Evolutionary conservation across 805 yeast genomes (phyloP), one percentile per base, ranked within the genome.

Genomic region (Danielia oregonensis): DNA sequence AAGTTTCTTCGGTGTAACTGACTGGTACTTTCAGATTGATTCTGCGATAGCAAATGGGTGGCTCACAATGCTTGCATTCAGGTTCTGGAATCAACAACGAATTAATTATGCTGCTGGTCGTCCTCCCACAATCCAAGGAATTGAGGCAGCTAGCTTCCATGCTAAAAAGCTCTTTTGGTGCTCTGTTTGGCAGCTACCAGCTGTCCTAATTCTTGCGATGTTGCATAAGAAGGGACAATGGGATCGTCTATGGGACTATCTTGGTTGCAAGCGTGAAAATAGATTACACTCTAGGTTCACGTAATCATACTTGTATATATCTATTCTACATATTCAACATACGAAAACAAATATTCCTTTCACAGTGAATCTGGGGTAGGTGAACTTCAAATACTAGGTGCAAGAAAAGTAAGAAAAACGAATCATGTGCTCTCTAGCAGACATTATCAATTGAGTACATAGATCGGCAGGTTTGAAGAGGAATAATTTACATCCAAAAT

Each of bases 151-250:
- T 3, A 78, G 75, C 49, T 47, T 67, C 2, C 81, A 78, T 56
- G 97, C 98, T 1, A 79, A 85, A 40, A 82, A 82, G 55, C 72
- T 89, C 27, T 93, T 93, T 57, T 86, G 96, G 95, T 86, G 94
- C 25, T 83, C 95, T 17, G 96, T 93, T 1, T 78, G 91, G 79
- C 97, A 93, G 49, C 64, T 93, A 29, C 98, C 99, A 0, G 89
- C 84, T 0, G 82, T 94, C 11, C 65, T 93, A 35, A 82, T 88
- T 13, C 65, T 93, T 40, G 97, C 97, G 1, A 91, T 93, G 88
- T 57, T 93, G 33, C 97, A 93, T 60, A 93, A 93, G 61, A 82
- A 82, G 56, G 96, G 96, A 5, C 87, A 88, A 55, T 91, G 97
- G 97, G 95, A 88, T 54, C 57, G 68, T 26, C 35, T 65, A 21